Base-by-base conservation (phyloP, 306 rosid species). In the Trichosanthes truncata region DNA sequence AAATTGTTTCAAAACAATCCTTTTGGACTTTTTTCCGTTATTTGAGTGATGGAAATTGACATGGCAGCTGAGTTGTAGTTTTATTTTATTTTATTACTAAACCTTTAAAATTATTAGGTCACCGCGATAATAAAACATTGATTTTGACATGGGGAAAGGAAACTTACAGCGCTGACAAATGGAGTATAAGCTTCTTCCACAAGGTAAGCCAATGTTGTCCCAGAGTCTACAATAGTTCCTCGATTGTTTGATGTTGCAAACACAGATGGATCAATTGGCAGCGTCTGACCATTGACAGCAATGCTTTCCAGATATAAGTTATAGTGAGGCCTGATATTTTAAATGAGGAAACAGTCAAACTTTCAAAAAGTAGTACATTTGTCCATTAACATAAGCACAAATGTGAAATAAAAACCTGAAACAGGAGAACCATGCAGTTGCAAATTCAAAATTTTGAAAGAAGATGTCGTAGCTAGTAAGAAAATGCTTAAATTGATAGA, bases 181-280 rank as follows among this genome's bases (percentile, higher is more conserved):
- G 97, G 97, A 88, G 88, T 93, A 73, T 81, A 94, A 26, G 97
- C 98, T 87, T 94, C 98, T 83, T 84, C 89, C 48, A 94, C 87
- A 80, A 94, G 91, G 85, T 92, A 92, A 56, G 98, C 84, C 88
- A 94, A 86, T 41, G 98, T 92, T 71, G 98, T 94, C 78, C 98
- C 97, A 11, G 93, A 84, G 81, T 94, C 97, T 75, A 94, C 87
- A 85, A 92, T 94, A 46, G 98, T 92, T 81, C 98, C 98, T 65
- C 89, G 84, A 80, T 88, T 82, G 78, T 46, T 83, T 49, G 97
- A 88, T 74, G 95, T 87, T 48, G 89, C 85, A 86, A 94, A 94
- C 45, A 85, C 97, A 48, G 89, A 83, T 79, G 89, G 78, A 83
- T 94, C 91, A 69, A 94, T 89, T n/a, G 97, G 78, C 84, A 94